Evolutionary conservation across 2,329 filamentous ascomycete genomes (phyloP).

Genomic region (Colletotrichum lini): DNA sequence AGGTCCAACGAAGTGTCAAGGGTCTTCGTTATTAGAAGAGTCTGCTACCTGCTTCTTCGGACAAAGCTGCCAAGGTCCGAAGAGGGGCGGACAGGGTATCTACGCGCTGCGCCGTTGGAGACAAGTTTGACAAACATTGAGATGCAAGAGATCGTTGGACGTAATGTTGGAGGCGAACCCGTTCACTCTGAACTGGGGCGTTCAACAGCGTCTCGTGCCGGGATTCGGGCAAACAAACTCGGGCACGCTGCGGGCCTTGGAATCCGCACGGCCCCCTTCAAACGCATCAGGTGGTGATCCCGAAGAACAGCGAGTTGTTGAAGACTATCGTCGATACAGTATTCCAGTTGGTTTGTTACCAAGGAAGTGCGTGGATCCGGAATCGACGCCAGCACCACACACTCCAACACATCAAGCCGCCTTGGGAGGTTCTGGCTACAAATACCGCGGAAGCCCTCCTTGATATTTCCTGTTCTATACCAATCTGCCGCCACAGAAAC

Average conservation of each 20-base stretch:
- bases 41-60: too few relatives aligned
- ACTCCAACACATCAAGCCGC: not conserved
- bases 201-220: not conserved
- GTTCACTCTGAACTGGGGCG: too few relatives aligned
- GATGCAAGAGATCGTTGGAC: not conserved
- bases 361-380: not conserved
- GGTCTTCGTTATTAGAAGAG: not conserved
- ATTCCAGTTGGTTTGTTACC: not conserved
- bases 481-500: not conserved
- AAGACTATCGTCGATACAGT: not conserved
- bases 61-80: not conserved
- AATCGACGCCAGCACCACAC: not conserved
- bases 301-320: not conserved
- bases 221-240: not conserved
- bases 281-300: not conserved
- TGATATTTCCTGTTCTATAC: not conserved
- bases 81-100: too few relatives aligned
- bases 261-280: not conserved
- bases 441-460: not conserved
- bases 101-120: not conserved
- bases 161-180: not conserved
- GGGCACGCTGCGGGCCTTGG: not conserved
- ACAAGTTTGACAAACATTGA: not conserved
- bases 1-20: not conserved
- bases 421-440: too few relatives aligned